Conservation (phyloP, 1,284 basidiomycete genomes). For the Cutaneotrichosporon arboriforme region DNA sequence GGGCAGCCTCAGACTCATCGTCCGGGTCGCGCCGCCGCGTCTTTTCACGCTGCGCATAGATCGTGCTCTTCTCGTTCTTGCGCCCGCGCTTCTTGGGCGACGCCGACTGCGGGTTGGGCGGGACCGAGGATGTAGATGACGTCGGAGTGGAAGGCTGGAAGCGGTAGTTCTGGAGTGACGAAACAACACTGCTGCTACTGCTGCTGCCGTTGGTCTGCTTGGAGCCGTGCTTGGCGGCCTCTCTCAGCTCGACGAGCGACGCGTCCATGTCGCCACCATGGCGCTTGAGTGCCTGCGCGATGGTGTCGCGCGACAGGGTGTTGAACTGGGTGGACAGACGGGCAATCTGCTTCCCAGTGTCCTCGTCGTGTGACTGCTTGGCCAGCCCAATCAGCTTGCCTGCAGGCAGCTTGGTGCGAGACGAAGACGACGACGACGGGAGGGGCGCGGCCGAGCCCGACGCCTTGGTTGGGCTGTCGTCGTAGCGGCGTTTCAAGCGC, state of each 20-base stretch:
- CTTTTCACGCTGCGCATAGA: constrained; percentile 45
- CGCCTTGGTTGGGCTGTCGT: constrained; percentile 12
- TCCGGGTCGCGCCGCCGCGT: constrained; percentile 54
- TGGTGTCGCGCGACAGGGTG: constrained; percentile 9
- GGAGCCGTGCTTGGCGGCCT: not conserved
- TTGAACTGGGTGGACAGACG: constrained; percentile 22
- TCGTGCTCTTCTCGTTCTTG: constrained; percentile 43
- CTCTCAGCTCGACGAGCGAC: not conserved
- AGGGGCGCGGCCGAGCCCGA: not conserved
- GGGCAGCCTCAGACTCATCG: constrained; percentile 29
- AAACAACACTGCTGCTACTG: constrained; percentile 1
- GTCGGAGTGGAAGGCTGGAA: constrained; percentile 4
- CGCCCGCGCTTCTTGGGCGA: constrained; percentile 10
- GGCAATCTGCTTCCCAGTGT: constrained; percentile 11
- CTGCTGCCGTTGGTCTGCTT: not conserved
- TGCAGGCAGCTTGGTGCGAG: constrained; percentile 9
- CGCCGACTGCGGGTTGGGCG: not conserved
- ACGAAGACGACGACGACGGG: constrained; percentile 9
- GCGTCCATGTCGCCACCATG: constrained; percentile 15
- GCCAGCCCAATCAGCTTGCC: constrained; percentile 11
- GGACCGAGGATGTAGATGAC: not conserved
- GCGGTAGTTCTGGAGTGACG: constrained; percentile 1
- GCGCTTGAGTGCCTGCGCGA: constrained; percentile 16
- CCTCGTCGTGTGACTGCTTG: constrained; percentile 12
- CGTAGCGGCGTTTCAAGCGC: constrained; percentile 23